Base-by-base conservation (phyloP, 1,284 basidiomycete species). In the Moesziomyces aphidis region DNA sequence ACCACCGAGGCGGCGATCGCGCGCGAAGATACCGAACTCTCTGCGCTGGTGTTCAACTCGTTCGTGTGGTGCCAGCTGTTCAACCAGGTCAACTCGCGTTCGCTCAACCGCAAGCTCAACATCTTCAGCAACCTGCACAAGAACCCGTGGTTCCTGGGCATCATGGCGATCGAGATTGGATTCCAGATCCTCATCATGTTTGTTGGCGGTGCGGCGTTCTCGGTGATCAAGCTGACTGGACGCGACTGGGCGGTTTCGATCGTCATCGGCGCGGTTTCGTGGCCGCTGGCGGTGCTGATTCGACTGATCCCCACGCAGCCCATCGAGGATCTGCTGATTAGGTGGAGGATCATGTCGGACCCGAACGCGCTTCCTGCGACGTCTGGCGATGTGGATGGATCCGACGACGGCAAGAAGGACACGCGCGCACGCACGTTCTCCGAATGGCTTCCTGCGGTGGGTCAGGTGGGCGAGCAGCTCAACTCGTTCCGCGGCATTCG, bases 221-320 rank as follows among this genome's bases (percentile, higher is more conserved):
- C 92, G 79, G 96, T 98, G n/a, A 91, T 89, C 1, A 87, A 84
- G 6, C 90, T 98, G 55, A 64, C 55, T 19, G 93, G 91, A 31
- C 89, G 89, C 45, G 93, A 97, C 85, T 99, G 97, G 97, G 95
- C 90, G 53, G 94, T 98, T 74, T 93, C 93, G 1, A 87, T 99
- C 55, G 90, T 92, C 24, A 89, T 97, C 51, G 97, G 96, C 45
- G 79, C 92, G 58, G 88, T 95, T 51, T 92, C 96, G 10, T 89
- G 97, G 68, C 96, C 95, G 4, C 87, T 97, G 76, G 97, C 94
- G 59, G 91, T 88, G 39, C 82, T 96, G 62, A 89, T 96, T 74
- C 92, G 96, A 43, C 84, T 90, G 44, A 85, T 97, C 23, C 96
- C 97, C 31, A 94, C 92, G 71, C 88, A 81, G 46, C 93, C 93